Conservation (phyloP, 805 yeast species). For the Blastobotrys americana region DNA sequence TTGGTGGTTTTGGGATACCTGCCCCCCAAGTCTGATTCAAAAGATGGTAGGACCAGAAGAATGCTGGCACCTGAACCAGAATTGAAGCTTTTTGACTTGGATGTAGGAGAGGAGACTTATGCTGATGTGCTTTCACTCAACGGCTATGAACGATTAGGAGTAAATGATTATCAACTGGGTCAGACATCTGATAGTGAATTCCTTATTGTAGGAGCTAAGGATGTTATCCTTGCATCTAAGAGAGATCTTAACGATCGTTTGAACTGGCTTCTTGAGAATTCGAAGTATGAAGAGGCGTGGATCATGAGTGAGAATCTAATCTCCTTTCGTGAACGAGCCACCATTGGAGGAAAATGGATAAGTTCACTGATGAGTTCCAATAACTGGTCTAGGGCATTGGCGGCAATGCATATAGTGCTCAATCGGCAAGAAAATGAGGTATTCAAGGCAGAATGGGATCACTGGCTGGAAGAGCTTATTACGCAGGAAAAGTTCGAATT, state of each 20-base stretch:
- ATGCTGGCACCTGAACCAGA: slow-evolving; percentile 56
- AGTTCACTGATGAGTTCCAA: slow-evolving; percentile 30
- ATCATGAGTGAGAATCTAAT: slow-evolving; percentile 56
- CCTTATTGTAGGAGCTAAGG: slow-evolving; percentile 71
- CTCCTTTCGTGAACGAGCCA: slow-evolving; percentile 42
- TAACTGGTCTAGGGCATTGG: slow-evolving; percentile 52
- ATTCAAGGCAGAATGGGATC: slow-evolving; percentile 49
- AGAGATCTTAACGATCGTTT: slow-evolving; percentile 62
- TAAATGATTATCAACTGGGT: slow-evolving; percentile 73
- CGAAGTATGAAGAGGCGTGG: slow-evolving; percentile 67
- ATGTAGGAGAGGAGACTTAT: slow-evolving; percentile 62
- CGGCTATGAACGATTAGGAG: slow-evolving; percentile 51
- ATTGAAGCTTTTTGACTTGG: slow-evolving; percentile 55
- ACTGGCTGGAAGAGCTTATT: slow-evolving; percentile 50
- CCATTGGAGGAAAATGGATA: slow-evolving; percentile 53
- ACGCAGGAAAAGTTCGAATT: slow-evolving; percentile 39
- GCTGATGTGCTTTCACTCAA: slow-evolving; percentile 71
- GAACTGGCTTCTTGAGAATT: slow-evolving; percentile 59
- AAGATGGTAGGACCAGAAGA: slow-evolving; percentile 15
- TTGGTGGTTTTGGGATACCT: slow-evolving; percentile 51
- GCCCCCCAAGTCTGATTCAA: slow-evolving; percentile 28
- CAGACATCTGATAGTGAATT: slow-evolving; percentile 34
- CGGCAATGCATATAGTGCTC: slow-evolving; percentile 40
- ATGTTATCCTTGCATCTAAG: slow-evolving; percentile 69
- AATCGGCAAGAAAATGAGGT: slow-evolving; percentile 20